Conservation (phyloP, 805 yeast genomes). For the Vanderwaltozyma verrucispora region DNA sequence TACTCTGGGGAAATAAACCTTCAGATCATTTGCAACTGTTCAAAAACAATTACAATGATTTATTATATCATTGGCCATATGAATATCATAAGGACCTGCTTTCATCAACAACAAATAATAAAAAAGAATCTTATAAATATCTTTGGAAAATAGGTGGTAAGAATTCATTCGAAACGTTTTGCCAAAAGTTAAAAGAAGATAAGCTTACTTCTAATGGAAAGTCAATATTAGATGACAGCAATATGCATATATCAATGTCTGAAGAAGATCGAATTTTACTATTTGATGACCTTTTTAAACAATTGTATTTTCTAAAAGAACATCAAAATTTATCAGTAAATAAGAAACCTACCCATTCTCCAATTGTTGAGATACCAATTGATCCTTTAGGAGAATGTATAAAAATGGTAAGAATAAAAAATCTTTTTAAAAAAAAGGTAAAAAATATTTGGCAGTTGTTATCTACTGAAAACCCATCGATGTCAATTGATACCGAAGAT, state of each 20-base stretch:
- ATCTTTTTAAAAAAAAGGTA: background rate
- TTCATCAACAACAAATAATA: background rate
- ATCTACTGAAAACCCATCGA: background rate
- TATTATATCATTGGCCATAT: conserved; percentile 3
- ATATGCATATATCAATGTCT: background rate
- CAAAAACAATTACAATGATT: conserved; percentile 1
- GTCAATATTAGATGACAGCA: background rate
- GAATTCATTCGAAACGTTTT: background rate
- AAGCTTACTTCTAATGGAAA: no score
- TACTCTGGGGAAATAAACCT: background rate
- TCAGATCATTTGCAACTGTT: conserved; percentile 2
- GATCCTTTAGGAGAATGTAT: background rate
- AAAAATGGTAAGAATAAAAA: background rate
- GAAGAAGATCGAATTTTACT: background rate
- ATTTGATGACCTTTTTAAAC: conserved; percentile 2
- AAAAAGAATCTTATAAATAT: background rate
- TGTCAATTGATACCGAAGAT: background rate
- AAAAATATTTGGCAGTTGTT: background rate
- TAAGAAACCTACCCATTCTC: background rate
- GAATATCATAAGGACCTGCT: conserved; percentile 1
- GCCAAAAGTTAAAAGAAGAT: no score
- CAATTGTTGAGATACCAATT: conserved; percentile 1
- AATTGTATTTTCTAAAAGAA: background rate
- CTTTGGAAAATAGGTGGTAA: background rate
- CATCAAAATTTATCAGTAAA: background rate